phyloP scores from a whole-genome alignment of 495 filamentous ascomycete genomes.

The Schizothecium vesticola region DNA sequence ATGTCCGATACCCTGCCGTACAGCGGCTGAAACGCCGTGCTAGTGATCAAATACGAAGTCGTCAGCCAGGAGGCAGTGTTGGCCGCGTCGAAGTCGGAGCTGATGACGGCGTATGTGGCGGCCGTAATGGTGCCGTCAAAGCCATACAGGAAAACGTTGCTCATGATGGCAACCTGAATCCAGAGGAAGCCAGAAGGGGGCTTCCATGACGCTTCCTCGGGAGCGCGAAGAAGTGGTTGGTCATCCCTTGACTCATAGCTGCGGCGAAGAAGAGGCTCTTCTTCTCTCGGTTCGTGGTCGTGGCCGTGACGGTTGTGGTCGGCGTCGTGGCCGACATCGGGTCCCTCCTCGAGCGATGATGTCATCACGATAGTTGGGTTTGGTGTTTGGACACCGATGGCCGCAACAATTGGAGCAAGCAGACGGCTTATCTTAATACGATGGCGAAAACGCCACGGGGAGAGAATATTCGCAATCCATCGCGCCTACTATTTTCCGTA shows the following conservation, averaged over 20 bases:
- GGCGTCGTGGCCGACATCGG: neutral
- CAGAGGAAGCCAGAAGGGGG: conserved; percentile 36
- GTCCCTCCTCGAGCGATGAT: neutral
- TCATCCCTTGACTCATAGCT: conserved; percentile 9
- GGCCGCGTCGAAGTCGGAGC: conserved; percentile 47
- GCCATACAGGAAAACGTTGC: conserved; percentile 60
- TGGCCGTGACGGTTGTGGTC: neutral
- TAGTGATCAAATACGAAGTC: conserved; percentile 69
- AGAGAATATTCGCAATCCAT: neutral
- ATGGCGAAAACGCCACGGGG: neutral
- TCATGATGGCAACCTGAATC: conserved; percentile 54
- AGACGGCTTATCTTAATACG: neutral
- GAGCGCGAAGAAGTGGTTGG: conserved; percentile 33
- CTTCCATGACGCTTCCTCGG: conserved; percentile 30
- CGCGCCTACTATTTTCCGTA: neutral
- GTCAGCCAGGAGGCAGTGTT: conserved; percentile 61
- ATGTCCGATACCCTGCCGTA: conserved; percentile 47
- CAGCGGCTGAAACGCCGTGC: conserved; percentile 57
- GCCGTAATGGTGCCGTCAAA: conserved; percentile 65
- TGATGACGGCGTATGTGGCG: conserved; percentile 60
- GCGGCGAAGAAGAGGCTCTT: neutral
- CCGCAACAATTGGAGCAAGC: neutral
- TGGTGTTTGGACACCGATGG: neutral
- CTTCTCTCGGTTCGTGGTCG: neutral
- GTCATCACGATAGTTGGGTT: neutral